A percentile compares a stretch with the other conserved stretches of the same genome.
phyloP scores from a whole-genome alignment of 106 monocot species.

The Amphibolis antarctica region DNA sequence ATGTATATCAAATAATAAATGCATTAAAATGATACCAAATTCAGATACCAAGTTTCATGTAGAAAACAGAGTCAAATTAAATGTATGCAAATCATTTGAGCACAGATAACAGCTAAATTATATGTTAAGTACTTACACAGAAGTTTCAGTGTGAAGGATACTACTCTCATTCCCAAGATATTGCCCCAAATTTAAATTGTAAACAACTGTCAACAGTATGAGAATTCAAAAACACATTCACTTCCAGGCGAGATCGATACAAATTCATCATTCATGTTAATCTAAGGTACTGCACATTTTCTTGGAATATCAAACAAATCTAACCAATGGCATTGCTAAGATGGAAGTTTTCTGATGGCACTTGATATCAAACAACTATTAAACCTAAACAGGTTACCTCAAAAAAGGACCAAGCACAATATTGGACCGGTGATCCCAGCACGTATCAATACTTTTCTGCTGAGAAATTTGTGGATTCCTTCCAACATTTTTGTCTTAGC shows the following conservation, averaged over 20 bases:
- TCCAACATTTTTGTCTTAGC: slow-evolving; percentile 36
- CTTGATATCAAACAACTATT: no score
- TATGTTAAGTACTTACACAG: not conserved
- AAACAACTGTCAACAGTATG: not conserved
- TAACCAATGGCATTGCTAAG: no score
- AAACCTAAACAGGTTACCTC: slow-evolving; percentile 43
- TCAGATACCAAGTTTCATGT: not conserved
- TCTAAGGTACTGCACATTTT: no score
- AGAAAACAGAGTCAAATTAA: not conserved
- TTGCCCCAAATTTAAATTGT: not conserved
- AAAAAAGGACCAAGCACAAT: slow-evolving; percentile 78
- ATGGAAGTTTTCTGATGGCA: no score
- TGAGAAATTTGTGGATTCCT: slow-evolving; percentile 37
- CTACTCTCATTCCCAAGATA: not conserved
- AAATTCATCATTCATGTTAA: not conserved
- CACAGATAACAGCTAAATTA: not conserved
- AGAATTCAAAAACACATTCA: not conserved
- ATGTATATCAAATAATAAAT: no score
- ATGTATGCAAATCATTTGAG: not conserved
- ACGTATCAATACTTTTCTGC: slow-evolving; percentile 63
- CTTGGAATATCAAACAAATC: no score
- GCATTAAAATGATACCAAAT: not conserved
- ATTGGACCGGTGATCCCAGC: slow-evolving; percentile 46
- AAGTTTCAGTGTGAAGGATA: not conserved
- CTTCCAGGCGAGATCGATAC: not conserved